Base-by-base conservation (phyloP, 768 basidiomycete genomes). In the Tulasnella sp. region DNA sequence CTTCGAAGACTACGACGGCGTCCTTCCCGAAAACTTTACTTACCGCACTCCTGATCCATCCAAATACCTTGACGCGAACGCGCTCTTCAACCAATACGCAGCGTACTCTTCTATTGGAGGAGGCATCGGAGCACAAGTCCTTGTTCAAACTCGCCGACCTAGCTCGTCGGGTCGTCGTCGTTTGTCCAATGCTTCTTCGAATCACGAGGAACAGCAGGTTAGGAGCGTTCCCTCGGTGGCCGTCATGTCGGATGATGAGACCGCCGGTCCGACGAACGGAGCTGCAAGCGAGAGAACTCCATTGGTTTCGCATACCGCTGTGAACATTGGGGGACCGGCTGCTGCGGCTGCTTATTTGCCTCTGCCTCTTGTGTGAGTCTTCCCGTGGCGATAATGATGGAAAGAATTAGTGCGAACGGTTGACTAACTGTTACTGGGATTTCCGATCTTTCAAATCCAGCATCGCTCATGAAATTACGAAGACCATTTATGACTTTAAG, bases 391-490 rank as follows among this genome's bases (percentile, higher is more conserved):
- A n/a, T n/a, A 9, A 2, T 49, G 49, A 86, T 29, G 79, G n/a
- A 71, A 77, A n/a, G n/a, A n/a, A n/a, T n/a, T n/a, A n/a, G n/a
- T n/a, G n/a, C n/a, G n/a, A n/a, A 29, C 71, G 79, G 36, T 6
- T 73, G 39, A 69, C 49, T 76, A 49, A 34, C 42, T 67, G 37
- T 31, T 34, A 3, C 29, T 6, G 14, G n/a, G 39, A 37, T 49
- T 34, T 36, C 19, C 42, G 31, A 39, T 34, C 36, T 71, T 25
- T 11, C 29, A 72, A 67, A 15, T 67, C 31, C 80, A 93, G 93
- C 36, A 91, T 97, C 78, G 91, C 91, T 2, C 92, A 95, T 82
- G 93, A 96, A 81, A 85, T 97, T 42, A 86, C 88, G 25, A 84
- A 89, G 67, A 82, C 86, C 37, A 82, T 96, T 64, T 95, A 93